Percentiles rank a stretch among this genome's conserved stretches.
Evolutionary conservation across 345 rosid genomes (phyloP).

Genomic region (Triadica sebifera): DNA sequence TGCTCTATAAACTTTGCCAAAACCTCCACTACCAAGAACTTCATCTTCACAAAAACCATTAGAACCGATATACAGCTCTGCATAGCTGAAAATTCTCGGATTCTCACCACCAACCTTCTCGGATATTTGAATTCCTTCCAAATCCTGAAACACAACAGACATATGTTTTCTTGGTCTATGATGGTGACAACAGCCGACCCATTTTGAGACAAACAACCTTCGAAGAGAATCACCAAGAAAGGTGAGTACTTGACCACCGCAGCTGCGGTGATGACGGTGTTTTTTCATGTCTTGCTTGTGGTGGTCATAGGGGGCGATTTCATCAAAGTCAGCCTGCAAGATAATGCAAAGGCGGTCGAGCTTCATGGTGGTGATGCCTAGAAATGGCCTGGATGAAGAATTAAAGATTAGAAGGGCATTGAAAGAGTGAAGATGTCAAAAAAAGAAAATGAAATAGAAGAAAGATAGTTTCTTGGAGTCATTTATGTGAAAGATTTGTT

Average conservation of each 20-base stretch:
- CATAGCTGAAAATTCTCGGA: conserved; percentile 84
- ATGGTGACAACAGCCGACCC: conserved; percentile 35
- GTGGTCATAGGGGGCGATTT: conserved; percentile 30
- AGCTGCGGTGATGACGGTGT: conserved; percentile 30
- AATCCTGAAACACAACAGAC: conserved; percentile 49
- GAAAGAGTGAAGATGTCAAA: neutral
- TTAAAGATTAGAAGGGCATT: neutral
- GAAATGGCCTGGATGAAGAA: neutral
- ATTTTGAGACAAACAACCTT: conserved; percentile 42
- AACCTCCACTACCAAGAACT: conserved; percentile 92
- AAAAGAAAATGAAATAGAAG: neutral
- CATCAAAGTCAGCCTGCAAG: conserved; percentile 54
- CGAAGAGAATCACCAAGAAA: conserved; percentile 42
- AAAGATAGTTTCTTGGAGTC: neutral
- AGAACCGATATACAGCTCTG: conserved; percentile 91
- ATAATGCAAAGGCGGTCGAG: conserved; percentile 60
- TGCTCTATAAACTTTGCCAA: conserved; percentile 78
- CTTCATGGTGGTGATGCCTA: conserved; percentile 32
- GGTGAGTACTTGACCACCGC: conserved; percentile 43
- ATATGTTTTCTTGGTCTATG: conserved; percentile 17
- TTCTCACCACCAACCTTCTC: conserved; percentile 74
- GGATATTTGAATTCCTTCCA: conserved; percentile 75
- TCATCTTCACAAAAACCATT: conserved; percentile 65
- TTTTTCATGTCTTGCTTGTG: conserved; percentile 26
- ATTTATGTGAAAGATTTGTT: neutral